phyloP scores from a whole-genome alignment of 2,329 filamentous ascomycete species.

The Elsinoe ampelina region DNA sequence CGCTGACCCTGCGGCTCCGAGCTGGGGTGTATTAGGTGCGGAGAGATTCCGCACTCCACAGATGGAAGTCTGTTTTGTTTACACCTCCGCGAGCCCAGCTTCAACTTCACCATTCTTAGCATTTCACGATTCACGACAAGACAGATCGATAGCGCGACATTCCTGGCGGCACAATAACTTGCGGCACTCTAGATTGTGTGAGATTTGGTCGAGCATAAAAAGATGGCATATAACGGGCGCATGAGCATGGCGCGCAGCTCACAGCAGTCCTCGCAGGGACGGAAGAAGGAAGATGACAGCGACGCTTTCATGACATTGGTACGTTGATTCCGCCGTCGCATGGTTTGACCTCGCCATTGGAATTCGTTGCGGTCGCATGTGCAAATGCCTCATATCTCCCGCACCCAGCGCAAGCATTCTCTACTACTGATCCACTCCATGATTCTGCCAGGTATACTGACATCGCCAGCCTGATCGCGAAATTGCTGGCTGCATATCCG shows the following conservation, averaged over 20 bases:
- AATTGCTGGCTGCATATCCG: conserved; percentile 93
- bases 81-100: background rate
- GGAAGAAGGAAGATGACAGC: conserved; percentile 34
- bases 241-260: conserved; percentile 42
- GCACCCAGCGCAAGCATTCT: background rate
- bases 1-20: no score
- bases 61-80: conserved; percentile 13
- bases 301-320: conserved; percentile 45
- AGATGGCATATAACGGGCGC: conserved; percentile 41
- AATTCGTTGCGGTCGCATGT: background rate
- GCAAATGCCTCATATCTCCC: background rate
- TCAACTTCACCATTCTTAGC: background rate
- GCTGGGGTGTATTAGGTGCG: background rate
- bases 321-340: conserved; percentile 16
- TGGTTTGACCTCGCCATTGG: conserved; percentile 9
- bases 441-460: conserved; percentile 20
- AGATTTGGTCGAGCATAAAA: no score
- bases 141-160: background rate
- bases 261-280: conserved; percentile 26
- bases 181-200: no score
- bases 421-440: no score
- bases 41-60: background rate
- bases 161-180: background rate
- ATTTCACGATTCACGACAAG: background rate
- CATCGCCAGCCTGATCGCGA: conserved; percentile 54